Base-by-base conservation (phyloP, 176 grass and related monocot genomes). In the Raddia guianensis region DNA sequence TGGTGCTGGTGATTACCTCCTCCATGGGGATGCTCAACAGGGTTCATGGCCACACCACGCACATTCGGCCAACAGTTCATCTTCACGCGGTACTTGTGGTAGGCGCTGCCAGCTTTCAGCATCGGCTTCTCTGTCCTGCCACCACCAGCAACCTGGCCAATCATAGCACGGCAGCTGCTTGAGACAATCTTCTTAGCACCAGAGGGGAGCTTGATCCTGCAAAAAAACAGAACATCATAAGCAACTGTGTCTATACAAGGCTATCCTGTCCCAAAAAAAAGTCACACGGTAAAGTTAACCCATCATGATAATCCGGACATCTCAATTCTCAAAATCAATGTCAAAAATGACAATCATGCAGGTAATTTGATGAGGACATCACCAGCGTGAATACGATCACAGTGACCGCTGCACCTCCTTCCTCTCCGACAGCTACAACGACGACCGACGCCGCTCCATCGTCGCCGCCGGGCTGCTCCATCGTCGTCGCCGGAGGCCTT, bases 1-100 rank as follows among this genome's bases (percentile, higher is more conserved):
- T n/a, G n/a, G 68, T 97, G 94, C 87, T 97, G 94, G 84, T 97
- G 94, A 77, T 97, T 97, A 86, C 94, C 94, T 87, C 94, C 94
- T 88, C 94, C 94, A 0, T 97, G 94, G 70, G 94, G 94, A 94
- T 97, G 94, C 84, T 97, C 94, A 0, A 97, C 94, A 0, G 94
- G 94, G 63, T 97, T 97, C 94, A 97, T 97, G 56, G 94, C 94
- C 74, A 97, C 94, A 97, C 94, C 94, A 90, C 94, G 91, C 53
- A 97, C 94, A 91, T 97, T 97, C 8, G 94, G 94, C 94, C 94
- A 97, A 79, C 91, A 80, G 87, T 97, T 97, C 53, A 91, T 89
- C 89, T 97, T 97, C 67, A 97, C 94, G 0, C 91, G 89, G 89
- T 78, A 97, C 82, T 97, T 97, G 87, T 97, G 94, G 89, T 97